These are phyloP conservation scores for Spathaspora gorwiae DNA, from an alignment of 805 yeast genomes.

Conservation along the genomic window DNA sequence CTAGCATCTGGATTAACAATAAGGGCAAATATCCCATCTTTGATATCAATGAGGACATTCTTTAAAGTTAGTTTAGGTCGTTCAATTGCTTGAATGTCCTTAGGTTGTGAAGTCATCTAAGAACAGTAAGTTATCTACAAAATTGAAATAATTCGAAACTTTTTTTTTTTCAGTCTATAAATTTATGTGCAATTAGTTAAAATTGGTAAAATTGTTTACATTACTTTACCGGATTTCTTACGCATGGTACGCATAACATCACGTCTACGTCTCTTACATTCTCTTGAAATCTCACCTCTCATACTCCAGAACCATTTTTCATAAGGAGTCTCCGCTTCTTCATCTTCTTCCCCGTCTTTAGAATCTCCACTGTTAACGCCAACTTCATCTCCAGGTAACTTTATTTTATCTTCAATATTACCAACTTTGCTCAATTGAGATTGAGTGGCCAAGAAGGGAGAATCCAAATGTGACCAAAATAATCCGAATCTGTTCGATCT, in stretches of 20 bases:
- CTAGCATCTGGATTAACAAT: conserved; percentile 46
- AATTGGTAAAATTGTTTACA: too few relatives aligned
- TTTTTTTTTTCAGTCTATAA: too few relatives aligned
- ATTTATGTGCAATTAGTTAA: not conserved
- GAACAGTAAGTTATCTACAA: not conserved
- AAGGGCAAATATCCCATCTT: conserved; percentile 38
- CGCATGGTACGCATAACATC: conserved; percentile 62
- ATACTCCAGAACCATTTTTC: conserved; percentile 77
- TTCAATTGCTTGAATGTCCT: conserved; percentile 10
- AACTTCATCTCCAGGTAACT: conserved; percentile 34
- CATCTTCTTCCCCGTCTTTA: conserved; percentile 13
- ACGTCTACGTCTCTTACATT: conserved; percentile 68
- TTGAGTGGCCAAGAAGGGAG: conserved; percentile 85
- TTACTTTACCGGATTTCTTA: conserved; percentile 28
- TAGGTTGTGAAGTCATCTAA: not conserved
- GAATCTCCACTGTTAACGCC: conserved; percentile 18
- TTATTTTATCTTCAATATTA: conserved; percentile 21
- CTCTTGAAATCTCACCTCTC: conserved; percentile 76
- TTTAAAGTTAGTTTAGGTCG: conserved; percentile 42
- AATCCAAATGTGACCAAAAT: conserved; percentile 78
- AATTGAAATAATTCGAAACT: too few relatives aligned
- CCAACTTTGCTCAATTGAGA: conserved; percentile 65
- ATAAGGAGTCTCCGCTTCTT: conserved; percentile 45
- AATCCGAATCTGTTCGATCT: conserved; percentile 38
- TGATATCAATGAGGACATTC: conserved; percentile 46